Conservation (phyloP, 148 eudicot species). For the Chenopodium quinoa region DNA sequence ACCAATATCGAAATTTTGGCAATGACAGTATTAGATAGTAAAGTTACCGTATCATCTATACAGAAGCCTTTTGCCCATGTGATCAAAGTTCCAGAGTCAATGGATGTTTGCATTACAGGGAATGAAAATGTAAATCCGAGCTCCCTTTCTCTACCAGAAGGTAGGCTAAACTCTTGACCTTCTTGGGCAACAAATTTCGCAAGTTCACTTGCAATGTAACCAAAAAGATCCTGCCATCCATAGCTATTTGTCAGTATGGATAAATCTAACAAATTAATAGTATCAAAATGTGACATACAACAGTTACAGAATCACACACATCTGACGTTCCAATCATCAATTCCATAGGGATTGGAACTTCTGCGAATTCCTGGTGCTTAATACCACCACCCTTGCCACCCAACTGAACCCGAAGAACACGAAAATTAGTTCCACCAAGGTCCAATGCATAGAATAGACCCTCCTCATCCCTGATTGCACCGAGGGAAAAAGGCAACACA, state of each 20-base stretch:
- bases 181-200: slow-evolving; percentile 61
- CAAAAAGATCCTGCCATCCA: slow-evolving; percentile 64
- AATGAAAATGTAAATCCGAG: slow-evolving; percentile 78
- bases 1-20: neutral
- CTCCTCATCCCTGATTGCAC: slow-evolving; percentile 47
- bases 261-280: neutral
- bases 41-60: slow-evolving; percentile 50
- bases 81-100: slow-evolving; percentile 58
- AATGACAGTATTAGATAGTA: neutral
- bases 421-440: slow-evolving; percentile 83
- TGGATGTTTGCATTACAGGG: slow-evolving; percentile 78
- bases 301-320: slow-evolving; percentile 31
- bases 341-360: slow-evolving; percentile 62
- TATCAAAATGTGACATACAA: slow-evolving; percentile 2
- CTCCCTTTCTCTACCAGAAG: slow-evolving; percentile 58
- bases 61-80: slow-evolving; percentile 75
- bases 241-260: slow-evolving; percentile 11
- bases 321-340: slow-evolving; percentile 72
- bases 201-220: slow-evolving; percentile 62
- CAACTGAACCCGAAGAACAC: slow-evolving; percentile 64
- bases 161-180: slow-evolving; percentile 43
- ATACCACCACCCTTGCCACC: slow-evolving; percentile 51
- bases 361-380: slow-evolving; percentile 54
- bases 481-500: neutral
- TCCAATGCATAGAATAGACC: slow-evolving; percentile 79